Evolutionary conservation across 106 monocot species (phyloP).

Genomic region (Narthecium ossifragum): DNA sequence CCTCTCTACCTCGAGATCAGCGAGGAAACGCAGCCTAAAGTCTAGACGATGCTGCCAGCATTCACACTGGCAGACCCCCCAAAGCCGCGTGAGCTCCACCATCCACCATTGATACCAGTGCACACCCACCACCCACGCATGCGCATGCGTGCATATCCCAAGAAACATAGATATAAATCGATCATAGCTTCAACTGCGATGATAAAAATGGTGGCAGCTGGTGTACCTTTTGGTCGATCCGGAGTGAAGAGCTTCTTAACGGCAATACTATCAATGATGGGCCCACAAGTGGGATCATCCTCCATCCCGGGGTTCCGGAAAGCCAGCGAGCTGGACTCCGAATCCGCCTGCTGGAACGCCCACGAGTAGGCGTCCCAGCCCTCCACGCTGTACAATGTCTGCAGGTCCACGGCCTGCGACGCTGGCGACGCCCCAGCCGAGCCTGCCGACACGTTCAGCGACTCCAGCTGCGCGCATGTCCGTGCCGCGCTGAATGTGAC

Average conservation of each 20-base stretch:
- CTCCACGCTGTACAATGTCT: constrained; percentile 90
- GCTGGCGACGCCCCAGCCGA: no score
- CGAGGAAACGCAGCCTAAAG: no score
- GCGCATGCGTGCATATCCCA: no score
- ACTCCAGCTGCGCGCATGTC: constrained; percentile 91
- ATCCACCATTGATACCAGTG: no score
- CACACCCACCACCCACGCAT: no score
- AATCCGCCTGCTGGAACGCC: constrained; percentile 55
- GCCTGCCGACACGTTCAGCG: constrained; percentile 65
- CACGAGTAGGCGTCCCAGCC: constrained; percentile 91
- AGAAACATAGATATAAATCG: no score
- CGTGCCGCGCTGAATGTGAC: constrained; percentile 90
- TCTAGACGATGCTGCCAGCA: no score
- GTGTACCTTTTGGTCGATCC: constrained; percentile 43
- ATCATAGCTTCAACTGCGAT: no score
- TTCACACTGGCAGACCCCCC: no score
- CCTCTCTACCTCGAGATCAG: no score
- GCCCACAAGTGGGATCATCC: constrained; percentile 92
- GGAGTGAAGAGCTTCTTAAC: constrained; percentile 89
- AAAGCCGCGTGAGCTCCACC: no score
- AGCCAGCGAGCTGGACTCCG: constrained; percentile 17
- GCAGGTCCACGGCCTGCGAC: constrained; percentile 68
- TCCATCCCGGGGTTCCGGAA: constrained; percentile 94
- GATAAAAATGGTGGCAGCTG: no score
- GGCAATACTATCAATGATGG: constrained; percentile 82